These are phyloP conservation scores for Rhodotorula kratochvilovae DNA, from an alignment of 768 basidiomycete genomes.

Conservation along the genomic window DNA sequence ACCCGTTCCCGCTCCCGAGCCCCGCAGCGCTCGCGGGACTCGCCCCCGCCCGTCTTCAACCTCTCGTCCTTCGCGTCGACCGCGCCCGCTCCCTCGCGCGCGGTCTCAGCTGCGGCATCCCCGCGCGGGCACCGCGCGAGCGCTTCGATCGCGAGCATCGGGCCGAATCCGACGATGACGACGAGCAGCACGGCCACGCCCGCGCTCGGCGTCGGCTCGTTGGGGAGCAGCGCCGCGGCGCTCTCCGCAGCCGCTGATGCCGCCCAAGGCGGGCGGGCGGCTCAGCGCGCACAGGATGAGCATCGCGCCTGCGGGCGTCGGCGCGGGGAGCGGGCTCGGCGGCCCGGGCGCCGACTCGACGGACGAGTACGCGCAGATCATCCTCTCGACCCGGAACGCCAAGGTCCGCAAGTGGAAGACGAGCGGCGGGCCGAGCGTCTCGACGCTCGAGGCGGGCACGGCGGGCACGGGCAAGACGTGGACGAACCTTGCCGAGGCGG, in stretches of 20 bases:
- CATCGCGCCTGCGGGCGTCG: slow-evolving; percentile 13
- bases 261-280: background rate
- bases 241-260: background rate
- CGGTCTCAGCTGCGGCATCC: background rate
- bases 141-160: background rate
- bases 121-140: background rate
- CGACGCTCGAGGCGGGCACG: slow-evolving; percentile 17
- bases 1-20: too few species aligned
- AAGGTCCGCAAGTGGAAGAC: slow-evolving; percentile 50
- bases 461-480: slow-evolving; percentile 13
- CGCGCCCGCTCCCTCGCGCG: background rate
- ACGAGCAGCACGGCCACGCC: background rate
- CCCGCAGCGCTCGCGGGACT: background rate
- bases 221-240: background rate
- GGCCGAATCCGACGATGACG: too few species aligned
- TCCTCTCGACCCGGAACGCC: slow-evolving; percentile 50
- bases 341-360: slow-evolving; percentile 14
- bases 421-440: background rate
- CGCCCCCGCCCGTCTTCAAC: slow-evolving; percentile 19
- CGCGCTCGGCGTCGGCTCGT: background rate
- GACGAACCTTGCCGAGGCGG: slow-evolving; percentile 10
- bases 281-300: slow-evolving; percentile 24
- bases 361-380: slow-evolving; percentile 46
- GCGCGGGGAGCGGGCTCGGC: background rate
- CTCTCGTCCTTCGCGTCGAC: background rate